Evolutionary conservation across 129 eudicot species (phyloP), one percentile per base, ranked within the genome.

Genomic region (Ambrosia artemisiifolia): DNA sequence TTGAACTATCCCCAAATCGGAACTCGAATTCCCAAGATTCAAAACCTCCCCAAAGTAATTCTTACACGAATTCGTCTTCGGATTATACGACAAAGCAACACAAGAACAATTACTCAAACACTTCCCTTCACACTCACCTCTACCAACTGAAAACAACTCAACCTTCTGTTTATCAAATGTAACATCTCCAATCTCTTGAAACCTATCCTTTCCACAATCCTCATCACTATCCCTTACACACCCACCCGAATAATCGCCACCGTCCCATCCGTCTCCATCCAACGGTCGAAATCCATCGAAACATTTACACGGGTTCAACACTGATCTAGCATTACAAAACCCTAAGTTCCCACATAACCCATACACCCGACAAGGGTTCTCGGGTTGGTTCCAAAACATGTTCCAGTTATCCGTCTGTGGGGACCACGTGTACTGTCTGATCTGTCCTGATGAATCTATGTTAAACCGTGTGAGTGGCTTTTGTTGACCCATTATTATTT

Each of bases 351-450:
- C 98, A 76, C 98, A 91, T 33, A 84, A 66, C 20, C 85, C 91
- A 19, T 88, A 88, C 5, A 78, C 94, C 49, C 70, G 71, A 64
- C 96, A 91, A 4, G 71, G 61, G 42, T 79, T 82, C 40, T 92
- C 98, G 7, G 98, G 98, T 64, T 75, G 85, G 12, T 88, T 75
- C 98, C 98, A 92, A 74, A 92, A 92, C 83, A 65, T 81, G 82
- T 85, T 88, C 98, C 98, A 92, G 14, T 40, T 36, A 35, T 82
- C 91, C 28, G 91, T 78, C 78, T 92, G 98, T 3, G 82, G 76
- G 20, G 88, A 81, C 98, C 98, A 92, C 4, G 98, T 92, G 63
- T 74, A 85, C 81, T 92, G 98, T 49, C 62, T 65, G 49, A 92
- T 35, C 50, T 85, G 86, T 28, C 98, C 98, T 32, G 76, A 63